These are phyloP conservation scores for Lactarius quietus DNA, from an alignment of 768 basidiomycete genomes.

Conservation along the genomic window DNA sequence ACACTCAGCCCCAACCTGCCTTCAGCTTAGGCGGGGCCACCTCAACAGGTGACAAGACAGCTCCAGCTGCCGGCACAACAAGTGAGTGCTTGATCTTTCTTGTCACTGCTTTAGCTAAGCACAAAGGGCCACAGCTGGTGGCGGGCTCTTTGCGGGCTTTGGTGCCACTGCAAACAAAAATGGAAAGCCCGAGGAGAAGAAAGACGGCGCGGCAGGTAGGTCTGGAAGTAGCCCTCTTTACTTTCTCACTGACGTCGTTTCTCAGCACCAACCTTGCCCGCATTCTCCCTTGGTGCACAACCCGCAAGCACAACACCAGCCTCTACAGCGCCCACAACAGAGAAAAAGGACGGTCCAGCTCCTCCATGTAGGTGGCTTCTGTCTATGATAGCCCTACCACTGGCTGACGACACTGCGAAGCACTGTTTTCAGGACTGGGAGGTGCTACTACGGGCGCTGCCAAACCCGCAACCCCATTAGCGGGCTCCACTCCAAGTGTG, in stretches of 20 bases:
- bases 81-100: constrained; percentile 16
- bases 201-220: constrained; percentile 28
- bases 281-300: constrained; percentile 16
- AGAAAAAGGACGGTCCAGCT: constrained; percentile 16
- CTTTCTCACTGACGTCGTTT: neutral
- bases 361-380: constrained; percentile 8
- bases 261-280: constrained; percentile 6
- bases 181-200: constrained; percentile 42
- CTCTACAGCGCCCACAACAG: constrained; percentile 6
- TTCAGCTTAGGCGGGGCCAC: constrained; percentile 29
- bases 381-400: neutral
- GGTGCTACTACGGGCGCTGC: neutral
- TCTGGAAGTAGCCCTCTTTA: neutral
- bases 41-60: constrained; percentile 25
- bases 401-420: constrained; percentile 10
- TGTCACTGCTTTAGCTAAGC: neutral
- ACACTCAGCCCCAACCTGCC: constrained; percentile 23
- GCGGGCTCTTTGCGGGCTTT: constrained; percentile 27
- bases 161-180: constrained; percentile 32
- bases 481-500: constrained; percentile 9
- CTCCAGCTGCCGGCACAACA: constrained; percentile 30
- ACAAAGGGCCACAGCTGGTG: constrained; percentile 7
- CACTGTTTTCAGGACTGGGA: constrained; percentile 14
- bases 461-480: constrained; percentile 16
- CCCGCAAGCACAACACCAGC: neutral